Conservation (phyloP, 2,329 filamentous ascomycete genomes). For the Furcasterigmium furcatum region DNA sequence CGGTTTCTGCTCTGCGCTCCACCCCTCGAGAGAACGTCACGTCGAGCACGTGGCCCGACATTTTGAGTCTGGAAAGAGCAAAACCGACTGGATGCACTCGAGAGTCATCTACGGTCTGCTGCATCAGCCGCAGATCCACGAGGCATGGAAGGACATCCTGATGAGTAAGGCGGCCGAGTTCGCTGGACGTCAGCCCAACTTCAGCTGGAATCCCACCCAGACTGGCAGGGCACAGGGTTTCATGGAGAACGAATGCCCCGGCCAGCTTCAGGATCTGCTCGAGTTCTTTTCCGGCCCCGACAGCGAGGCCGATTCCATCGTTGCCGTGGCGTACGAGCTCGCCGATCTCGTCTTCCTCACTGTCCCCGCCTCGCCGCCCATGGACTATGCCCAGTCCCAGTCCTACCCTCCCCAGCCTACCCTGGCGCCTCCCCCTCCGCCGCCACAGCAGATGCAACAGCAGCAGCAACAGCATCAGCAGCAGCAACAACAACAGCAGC, state of each 20-base stretch:
- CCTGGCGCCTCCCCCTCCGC: conserved; percentile 5
- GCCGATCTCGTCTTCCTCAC: conserved; percentile 39
- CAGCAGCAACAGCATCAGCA: conserved; percentile 1
- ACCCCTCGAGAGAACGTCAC: conserved; percentile 62
- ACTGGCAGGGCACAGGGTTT: conserved; percentile 56
- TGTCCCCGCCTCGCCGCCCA: conserved; percentile 12
- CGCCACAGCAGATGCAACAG: conserved; percentile 7
- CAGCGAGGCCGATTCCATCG: conserved; percentile 54
- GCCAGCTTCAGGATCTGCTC: conserved; percentile 61
- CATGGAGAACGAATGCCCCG: conserved; percentile 59
- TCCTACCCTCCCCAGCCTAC: conserved; percentile 11
- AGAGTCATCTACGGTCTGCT: conserved; percentile 65
- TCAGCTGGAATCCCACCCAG: conserved; percentile 58
- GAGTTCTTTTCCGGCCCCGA: conserved; percentile 61
- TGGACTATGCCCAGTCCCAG: conserved; percentile 13
- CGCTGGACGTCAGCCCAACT: conserved; percentile 51
- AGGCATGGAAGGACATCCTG: conserved; percentile 58
- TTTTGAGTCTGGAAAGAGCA: conserved; percentile 61
- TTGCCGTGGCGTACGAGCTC: conserved; percentile 55
- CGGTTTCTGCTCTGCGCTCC: conserved; percentile 62
- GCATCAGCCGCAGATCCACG: conserved; percentile 61
- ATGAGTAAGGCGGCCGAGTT: conserved; percentile 52
- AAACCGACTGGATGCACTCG: conserved; percentile 66
- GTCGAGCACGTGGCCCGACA: conserved; percentile 68
- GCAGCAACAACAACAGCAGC: conserved; percentile 7